These are phyloP conservation scores for Penicillium tannophilum DNA, from an alignment of 495 filamentous ascomycete species.

Conservation along the genomic window DNA sequence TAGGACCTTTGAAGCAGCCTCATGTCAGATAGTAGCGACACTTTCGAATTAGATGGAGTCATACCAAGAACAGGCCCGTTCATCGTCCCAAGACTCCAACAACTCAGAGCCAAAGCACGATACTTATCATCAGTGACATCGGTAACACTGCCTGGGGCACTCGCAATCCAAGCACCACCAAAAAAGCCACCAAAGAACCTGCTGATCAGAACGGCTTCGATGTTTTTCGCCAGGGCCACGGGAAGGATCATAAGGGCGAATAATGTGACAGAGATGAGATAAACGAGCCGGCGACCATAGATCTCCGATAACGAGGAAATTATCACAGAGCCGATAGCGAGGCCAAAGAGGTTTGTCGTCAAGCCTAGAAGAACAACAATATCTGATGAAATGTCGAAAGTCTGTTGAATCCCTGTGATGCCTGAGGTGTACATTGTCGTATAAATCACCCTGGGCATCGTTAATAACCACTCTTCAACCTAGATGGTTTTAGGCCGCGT, in stretches of 20 bases:
- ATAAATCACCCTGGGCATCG: slow-evolving; percentile 58
- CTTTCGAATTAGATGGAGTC: background rate
- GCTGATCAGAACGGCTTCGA: slow-evolving; percentile 63
- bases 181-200: slow-evolving; percentile 62
- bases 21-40: background rate
- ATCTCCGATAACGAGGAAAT: slow-evolving; percentile 77
- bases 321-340: slow-evolving; percentile 68
- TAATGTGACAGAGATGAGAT: slow-evolving; percentile 59
- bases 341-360: slow-evolving; percentile 69
- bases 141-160: slow-evolving; percentile 73
- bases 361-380: slow-evolving; percentile 69
- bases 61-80: slow-evolving; percentile 64
- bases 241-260: slow-evolving; percentile 69
- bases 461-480: background rate
- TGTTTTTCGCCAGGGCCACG: slow-evolving; percentile 65
- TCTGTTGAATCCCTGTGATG: slow-evolving; percentile 63
- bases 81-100: slow-evolving; percentile 71
- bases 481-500: background rate
- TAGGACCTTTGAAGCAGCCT: slow-evolving; percentile 43
- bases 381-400: slow-evolving; percentile 58
- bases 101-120: slow-evolving; percentile 66
- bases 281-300: slow-evolving; percentile 70
- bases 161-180: slow-evolving; percentile 66
- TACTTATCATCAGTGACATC: slow-evolving; percentile 70
- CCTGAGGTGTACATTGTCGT: slow-evolving; percentile 75